phyloP scores from a whole-genome alignment of 805 yeast genomes.

The Pichia rugopelliculosa region DNA sequence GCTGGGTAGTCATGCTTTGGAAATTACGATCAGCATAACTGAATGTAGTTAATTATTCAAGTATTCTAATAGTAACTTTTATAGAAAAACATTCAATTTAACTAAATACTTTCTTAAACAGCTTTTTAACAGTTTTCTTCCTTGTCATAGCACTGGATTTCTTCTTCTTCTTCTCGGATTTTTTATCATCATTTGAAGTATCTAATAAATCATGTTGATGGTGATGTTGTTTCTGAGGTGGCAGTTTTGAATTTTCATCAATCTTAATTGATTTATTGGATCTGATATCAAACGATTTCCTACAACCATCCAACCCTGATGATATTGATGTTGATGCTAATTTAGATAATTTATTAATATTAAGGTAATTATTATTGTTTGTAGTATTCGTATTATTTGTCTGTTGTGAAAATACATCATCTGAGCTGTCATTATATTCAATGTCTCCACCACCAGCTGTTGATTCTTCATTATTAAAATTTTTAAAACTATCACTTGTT shows the following conservation, averaged over 20 bases:
- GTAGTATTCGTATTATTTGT: no score
- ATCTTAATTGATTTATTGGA: not conserved
- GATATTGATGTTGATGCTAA: no score
- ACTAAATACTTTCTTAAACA: constrained; percentile 9
- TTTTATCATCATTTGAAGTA: not conserved
- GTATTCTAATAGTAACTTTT: no score
- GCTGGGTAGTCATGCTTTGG: no score
- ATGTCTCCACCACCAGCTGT: not conserved
- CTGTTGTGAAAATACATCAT: not conserved
- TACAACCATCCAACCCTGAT: not conserved
- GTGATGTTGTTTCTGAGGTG: no score
- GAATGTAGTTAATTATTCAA: no score
- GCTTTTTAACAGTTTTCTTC: constrained; percentile 2
- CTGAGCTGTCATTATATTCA: not conserved
- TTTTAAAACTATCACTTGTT: not conserved
- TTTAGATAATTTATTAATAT: no score
- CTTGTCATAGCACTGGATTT: not conserved
- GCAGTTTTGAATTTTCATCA: not conserved
- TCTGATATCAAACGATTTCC: no score
- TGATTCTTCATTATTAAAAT: not conserved
- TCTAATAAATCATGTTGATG: not conserved
- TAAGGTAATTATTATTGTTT: no score
- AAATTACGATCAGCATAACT: no score
- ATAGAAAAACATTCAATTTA: no score
- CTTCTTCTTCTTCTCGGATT: not conserved